phyloP scores from a whole-genome alignment of 495 filamentous ascomycete genomes.

The Astrocystis sublimbata region DNA sequence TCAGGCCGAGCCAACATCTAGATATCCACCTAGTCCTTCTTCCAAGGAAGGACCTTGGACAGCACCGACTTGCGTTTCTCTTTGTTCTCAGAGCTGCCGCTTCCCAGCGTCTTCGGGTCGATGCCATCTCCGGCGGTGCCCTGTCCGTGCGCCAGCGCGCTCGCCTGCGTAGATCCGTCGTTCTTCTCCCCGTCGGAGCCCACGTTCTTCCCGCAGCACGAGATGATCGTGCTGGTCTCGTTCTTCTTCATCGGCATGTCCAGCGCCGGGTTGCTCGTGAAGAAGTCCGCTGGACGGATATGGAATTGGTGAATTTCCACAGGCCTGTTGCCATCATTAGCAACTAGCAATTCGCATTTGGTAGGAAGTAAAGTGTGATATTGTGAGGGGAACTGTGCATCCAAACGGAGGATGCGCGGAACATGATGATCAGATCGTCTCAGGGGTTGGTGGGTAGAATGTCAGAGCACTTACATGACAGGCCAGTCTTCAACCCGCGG shows the following conservation, averaged over 20 bases:
- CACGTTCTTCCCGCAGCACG: slow-evolving; percentile 24
- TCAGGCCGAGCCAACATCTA: no score
- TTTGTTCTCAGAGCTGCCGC: slow-evolving; percentile 10
- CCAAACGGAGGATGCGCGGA: no score
- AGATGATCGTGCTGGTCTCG: slow-evolving; percentile 50
- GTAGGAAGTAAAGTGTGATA: no score
- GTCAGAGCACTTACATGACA: slow-evolving; percentile 50
- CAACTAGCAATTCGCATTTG: not conserved
- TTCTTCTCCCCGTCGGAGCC: slow-evolving; percentile 2
- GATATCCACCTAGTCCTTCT: slow-evolving; percentile 21
- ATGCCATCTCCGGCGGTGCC: slow-evolving; percentile 30
- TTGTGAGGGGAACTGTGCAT: no score
- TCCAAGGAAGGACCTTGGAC: slow-evolving; percentile 30
- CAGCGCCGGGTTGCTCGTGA: slow-evolving; percentile 54
- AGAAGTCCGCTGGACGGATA: slow-evolving; percentile 56
- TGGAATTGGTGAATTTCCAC: slow-evolving; percentile 60
- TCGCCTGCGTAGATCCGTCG: slow-evolving; percentile 26
- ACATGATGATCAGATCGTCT: no score
- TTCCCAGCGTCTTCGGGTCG: slow-evolving; percentile 27
- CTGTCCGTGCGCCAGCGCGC: slow-evolving; percentile 33
- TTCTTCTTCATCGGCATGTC: slow-evolving; percentile 58
- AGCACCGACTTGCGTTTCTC: slow-evolving; percentile 27
- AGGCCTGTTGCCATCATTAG: slow-evolving; percentile 44
- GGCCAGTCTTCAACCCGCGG: slow-evolving; percentile 63
- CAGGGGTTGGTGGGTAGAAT: not conserved